Percentiles rank a stretch among this genome's conserved stretches.
Evolutionary conservation across 495 filamentous ascomycete genomes (phyloP).

Genomic region (Astrothelium subdiscretum): DNA sequence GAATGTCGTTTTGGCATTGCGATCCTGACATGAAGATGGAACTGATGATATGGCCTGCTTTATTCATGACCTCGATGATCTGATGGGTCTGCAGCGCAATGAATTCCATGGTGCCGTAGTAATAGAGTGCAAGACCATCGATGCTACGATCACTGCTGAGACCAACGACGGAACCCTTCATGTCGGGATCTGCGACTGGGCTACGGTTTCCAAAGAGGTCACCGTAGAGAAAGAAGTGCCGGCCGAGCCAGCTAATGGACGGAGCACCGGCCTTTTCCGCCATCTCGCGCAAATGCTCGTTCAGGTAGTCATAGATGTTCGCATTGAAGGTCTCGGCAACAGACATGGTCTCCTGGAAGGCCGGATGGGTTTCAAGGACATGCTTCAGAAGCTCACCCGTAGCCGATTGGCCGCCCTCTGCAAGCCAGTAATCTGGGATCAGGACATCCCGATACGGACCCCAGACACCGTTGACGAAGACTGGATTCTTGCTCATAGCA

Average conservation of each 20-base stretch:
- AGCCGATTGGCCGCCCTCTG: constrained; percentile 90
- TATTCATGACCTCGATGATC: constrained; percentile 88
- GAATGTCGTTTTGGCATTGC: constrained; percentile 87
- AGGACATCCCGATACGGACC: constrained; percentile 92
- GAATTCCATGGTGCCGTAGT: constrained; percentile 92
- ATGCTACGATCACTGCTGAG: constrained; percentile 73
- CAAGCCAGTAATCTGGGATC: constrained; percentile 84
- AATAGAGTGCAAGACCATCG: constrained; percentile 77
- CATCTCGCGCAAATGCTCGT: constrained; percentile 74
- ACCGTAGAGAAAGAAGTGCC: constrained; percentile 96
- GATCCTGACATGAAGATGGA: constrained; percentile 98
- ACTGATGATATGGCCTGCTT: constrained; percentile 65
- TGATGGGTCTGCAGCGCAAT: constrained; percentile 93
- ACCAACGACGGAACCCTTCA: constrained; percentile 81
- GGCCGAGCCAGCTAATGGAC: constrained; percentile 66
- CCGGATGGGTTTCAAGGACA: constrained; percentile 85
- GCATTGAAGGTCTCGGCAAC: constrained; percentile 64
- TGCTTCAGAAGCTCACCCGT: constrained; percentile 90
- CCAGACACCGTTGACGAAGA: constrained; percentile 93
- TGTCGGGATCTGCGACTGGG: constrained; percentile 80
- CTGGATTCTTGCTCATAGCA: constrained; percentile 80
- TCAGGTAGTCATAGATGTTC: constrained; percentile 90
- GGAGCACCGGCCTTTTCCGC: constrained; percentile 54
- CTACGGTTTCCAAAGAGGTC: constrained; percentile 97
- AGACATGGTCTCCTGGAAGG: constrained; percentile 63